phyloP scores from a whole-genome alignment of 306 rosid species.

The Malus domestica region ASM211411v1 NC_041798.1:34722001-34722500 shows the following conservation, averaged over 20 bases:
- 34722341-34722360: slow-evolving; percentile 75
- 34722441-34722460: not conserved
- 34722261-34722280: slow-evolving; percentile 47
- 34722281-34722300: slow-evolving; percentile 76
- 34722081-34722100: slow-evolving; percentile 67
- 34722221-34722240: slow-evolving; percentile 3
- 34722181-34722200: slow-evolving; percentile 36
- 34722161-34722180: slow-evolving; percentile 54
- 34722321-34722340: slow-evolving; percentile 82
- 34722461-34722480: not conserved
- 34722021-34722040: slow-evolving; percentile 44
- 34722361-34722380: slow-evolving; percentile 51
- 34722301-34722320: slow-evolving; percentile 66
- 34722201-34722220: slow-evolving; percentile 14
- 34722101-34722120: slow-evolving; percentile 56
- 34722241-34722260: slow-evolving; percentile 14
- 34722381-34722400: slow-evolving; percentile 75
- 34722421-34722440: not conserved
- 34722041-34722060: slow-evolving; percentile 58
- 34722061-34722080: slow-evolving; percentile 95
- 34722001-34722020: slow-evolving; percentile 74
- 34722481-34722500: slow-evolving; percentile 1
- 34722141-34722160: slow-evolving; percentile 44
- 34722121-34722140: slow-evolving; percentile 52
- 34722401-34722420: not conserved